Percentiles rank a stretch among this genome's conserved stretches.
Evolutionary conservation across 495 filamentous ascomycete genomes (phyloP).

Genomic region (Cetradonia linearis): DNA sequence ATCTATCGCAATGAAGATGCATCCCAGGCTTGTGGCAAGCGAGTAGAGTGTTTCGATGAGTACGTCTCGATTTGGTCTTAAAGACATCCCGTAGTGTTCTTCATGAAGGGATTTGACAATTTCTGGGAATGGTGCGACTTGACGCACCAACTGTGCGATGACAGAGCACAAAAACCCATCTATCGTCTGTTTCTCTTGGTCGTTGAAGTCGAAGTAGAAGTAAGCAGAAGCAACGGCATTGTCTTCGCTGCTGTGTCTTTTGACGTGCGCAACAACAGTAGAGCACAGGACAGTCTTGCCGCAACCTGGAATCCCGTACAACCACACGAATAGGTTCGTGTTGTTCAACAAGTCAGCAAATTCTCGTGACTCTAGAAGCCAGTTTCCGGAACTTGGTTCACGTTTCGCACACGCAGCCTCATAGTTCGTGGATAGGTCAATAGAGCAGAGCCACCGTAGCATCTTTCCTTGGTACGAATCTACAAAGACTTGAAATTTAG

Average conservation of each 20-base stretch:
- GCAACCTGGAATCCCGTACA: conserved; percentile 9
- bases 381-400: conserved; percentile 14
- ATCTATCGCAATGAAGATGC: conserved; percentile 23
- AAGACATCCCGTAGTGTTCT: neutral
- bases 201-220: conserved; percentile 25
- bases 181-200: conserved; percentile 11
- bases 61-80: neutral
- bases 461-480: neutral
- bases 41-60: neutral
- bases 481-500: neutral
- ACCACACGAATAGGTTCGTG: neutral
- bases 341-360: neutral
- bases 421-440: conserved; percentile 25
- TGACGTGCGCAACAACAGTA: conserved; percentile 8
- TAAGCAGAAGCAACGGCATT: conserved; percentile 13
- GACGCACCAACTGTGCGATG: conserved; percentile 16
- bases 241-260: neutral
- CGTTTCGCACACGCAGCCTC: conserved; percentile 17
- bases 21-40: neutral
- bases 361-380: neutral
- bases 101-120: neutral
- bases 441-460: conserved; percentile 21
- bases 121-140: neutral
- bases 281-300: conserved; percentile 14
- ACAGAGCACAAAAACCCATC: conserved; percentile 18